A percentile compares a stretch with the other conserved stretches of the same genome.
These are phyloP conservation scores for Litsea cubeba DNA, from an alignment of 164 flowering plant genomes.

Conservation along the genomic window DNA sequence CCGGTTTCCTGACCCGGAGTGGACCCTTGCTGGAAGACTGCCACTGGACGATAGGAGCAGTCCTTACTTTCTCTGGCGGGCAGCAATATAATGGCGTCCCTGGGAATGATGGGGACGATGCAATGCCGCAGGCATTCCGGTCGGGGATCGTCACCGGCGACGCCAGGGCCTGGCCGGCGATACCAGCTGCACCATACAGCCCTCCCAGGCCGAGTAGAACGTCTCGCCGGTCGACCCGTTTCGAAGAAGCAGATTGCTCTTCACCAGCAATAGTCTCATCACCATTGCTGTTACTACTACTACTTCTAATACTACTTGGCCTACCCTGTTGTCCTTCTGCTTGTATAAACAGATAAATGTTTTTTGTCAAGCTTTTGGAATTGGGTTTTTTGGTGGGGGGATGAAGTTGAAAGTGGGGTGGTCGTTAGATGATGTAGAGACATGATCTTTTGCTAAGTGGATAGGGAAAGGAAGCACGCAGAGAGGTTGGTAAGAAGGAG, in stretches of 20 bases:
- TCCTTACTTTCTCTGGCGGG: not conserved
- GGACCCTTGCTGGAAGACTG: not conserved
- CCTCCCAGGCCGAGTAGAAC: slow-evolving; percentile 11
- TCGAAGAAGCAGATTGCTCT: not conserved
- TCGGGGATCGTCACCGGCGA: not conserved
- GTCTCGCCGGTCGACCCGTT: slow-evolving; percentile 6
- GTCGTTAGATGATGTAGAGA: too few relatives aligned
- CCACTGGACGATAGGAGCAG: not conserved
- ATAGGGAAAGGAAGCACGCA: too few relatives aligned
- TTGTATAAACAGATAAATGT: too few relatives aligned
- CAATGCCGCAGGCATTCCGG: not conserved
- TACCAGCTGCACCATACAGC: not conserved
- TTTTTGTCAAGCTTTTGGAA: too few relatives aligned
- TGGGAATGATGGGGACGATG: not conserved
- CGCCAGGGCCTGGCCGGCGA: not conserved
- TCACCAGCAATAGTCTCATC: not conserved
- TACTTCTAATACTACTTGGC: too few relatives aligned
- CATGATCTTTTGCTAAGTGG: too few relatives aligned
- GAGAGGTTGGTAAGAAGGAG: too few relatives aligned
- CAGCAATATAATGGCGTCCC: not conserved
- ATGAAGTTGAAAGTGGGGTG: too few relatives aligned
- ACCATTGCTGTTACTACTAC: too few relatives aligned
- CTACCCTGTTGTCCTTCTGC: too few relatives aligned
- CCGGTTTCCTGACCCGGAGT: slow-evolving; percentile 3
- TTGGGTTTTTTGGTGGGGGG: too few relatives aligned